Conservation (phyloP, 108 stramenopile species). For the Fragilariopsis cylindrus region DNA sequence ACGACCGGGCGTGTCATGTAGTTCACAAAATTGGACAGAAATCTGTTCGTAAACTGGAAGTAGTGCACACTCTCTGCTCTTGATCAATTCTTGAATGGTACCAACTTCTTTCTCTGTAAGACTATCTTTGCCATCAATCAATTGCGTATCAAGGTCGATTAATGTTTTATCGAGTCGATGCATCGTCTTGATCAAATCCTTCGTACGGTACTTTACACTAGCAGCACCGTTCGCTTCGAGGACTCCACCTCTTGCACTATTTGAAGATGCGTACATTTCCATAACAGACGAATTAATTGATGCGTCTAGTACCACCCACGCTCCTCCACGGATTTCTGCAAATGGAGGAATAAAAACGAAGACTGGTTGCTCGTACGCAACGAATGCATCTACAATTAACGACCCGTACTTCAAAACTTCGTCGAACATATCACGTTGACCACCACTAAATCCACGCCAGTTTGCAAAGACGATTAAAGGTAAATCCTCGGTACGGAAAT, state of each 20-base stretch:
- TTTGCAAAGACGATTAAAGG: constrained; percentile 98
- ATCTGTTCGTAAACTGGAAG: constrained; percentile 94
- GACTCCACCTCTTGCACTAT: constrained; percentile 92
- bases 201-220: constrained; percentile 94
- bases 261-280: constrained; percentile 96
- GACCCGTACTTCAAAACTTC: constrained; percentile 99
- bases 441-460: constrained; percentile 99
- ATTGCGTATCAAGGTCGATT: constrained; percentile 65
- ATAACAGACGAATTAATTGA: constrained; percentile 97
- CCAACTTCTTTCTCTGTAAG: constrained; percentile 34
- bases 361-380: constrained; percentile 96
- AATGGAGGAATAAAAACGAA: constrained; percentile 99
- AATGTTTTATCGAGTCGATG: constrained; percentile 93
- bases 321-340: constrained; percentile 98
- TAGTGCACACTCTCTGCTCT: constrained; percentile 73
- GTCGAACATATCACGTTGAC: constrained; percentile 99
- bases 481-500: constrained; percentile 97
- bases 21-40: constrained; percentile 97
- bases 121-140: constrained; percentile 38
- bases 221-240: constrained; percentile 98
- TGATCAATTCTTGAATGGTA: constrained; percentile 50
- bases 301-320: constrained; percentile 99
- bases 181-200: constrained; percentile 91
- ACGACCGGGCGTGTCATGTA: constrained; percentile 99
- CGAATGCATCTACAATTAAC: constrained; percentile 98